A percentile compares a stretch with the other conserved stretches of the same genome.
Conservation (phyloP, 345 rosid species). For the Cardamine occulta region DNA sequence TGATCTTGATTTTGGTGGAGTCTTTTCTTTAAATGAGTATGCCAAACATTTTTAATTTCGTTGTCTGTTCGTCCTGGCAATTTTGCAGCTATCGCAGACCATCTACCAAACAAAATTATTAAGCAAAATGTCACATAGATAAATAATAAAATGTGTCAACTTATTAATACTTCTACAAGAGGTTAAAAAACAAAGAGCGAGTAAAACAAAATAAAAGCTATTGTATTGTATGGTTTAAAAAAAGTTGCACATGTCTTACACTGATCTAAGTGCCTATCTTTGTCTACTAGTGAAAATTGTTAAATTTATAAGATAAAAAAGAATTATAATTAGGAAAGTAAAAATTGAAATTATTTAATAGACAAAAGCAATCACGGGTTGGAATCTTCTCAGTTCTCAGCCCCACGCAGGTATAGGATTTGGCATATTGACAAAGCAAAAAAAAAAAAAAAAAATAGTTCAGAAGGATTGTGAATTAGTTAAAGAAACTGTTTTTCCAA, state of each 20-base stretch:
- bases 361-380: conserved; percentile 47
- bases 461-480: conserved; percentile 7
- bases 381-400: conserved; percentile 35
- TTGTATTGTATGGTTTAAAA: conserved; percentile 11
- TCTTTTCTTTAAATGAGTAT: conserved; percentile 51
- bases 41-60: conserved; percentile 58
- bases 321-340: conserved; percentile 16
- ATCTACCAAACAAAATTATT: conserved; percentile 33
- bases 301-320: background rate
- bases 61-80: conserved; percentile 62
- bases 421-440: conserved; percentile 9
- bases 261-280: conserved; percentile 38
- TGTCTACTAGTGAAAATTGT: conserved; percentile 33
- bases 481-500: background rate
- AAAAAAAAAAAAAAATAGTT: background rate
- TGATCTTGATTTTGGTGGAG: conserved; percentile 31
- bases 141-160: background rate
- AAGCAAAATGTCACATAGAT: conserved; percentile 8
- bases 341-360: conserved; percentile 8
- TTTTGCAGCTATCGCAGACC: conserved; percentile 59
- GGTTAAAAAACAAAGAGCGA: background rate
- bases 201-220: conserved; percentile 29
- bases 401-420: conserved; percentile 27
- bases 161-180: background rate
- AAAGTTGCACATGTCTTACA: conserved; percentile 38